Evolutionary conservation across 768 basidiomycete species (phyloP).

Genomic region (Podaxis sp.): DNA sequence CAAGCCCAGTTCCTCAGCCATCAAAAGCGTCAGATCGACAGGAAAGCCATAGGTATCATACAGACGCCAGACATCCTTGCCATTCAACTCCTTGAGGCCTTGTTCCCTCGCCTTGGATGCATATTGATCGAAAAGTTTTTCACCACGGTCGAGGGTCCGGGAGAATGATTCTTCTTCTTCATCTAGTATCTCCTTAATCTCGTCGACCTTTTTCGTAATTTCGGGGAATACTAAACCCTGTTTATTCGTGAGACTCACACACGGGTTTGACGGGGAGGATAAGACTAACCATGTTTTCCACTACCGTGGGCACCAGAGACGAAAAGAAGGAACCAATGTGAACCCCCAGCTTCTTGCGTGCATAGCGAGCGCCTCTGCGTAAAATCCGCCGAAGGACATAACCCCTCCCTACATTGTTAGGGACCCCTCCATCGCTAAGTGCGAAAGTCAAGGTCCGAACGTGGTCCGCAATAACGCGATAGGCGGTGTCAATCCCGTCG

Average conservation of each 20-base stretch:
- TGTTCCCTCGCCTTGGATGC: slow-evolving; percentile 60
- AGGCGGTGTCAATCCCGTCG: slow-evolving; percentile 96
- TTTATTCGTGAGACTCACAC: not conserved
- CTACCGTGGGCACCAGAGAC: slow-evolving; percentile 81
- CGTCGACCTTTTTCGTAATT: slow-evolving; percentile 73
- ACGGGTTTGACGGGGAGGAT: not conserved
- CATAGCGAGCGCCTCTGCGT: slow-evolving; percentile 91
- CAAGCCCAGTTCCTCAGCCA: slow-evolving; percentile 92
- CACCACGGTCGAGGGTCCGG: slow-evolving; percentile 94
- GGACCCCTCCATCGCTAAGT: slow-evolving; percentile 93
- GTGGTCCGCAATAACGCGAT: slow-evolving; percentile 96
- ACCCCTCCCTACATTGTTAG: slow-evolving; percentile 93
- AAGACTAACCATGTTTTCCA: slow-evolving; percentile 78
- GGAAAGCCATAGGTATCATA: slow-evolving; percentile 99
- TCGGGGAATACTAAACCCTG: slow-evolving; percentile 92
- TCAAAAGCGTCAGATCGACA: slow-evolving; percentile 90
- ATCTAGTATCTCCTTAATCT: slow-evolving; percentile 91
- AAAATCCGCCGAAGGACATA: slow-evolving; percentile 96
- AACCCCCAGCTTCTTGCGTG: slow-evolving; percentile 90
- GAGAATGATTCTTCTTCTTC: slow-evolving; percentile 98
- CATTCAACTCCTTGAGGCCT: slow-evolving; percentile 64
- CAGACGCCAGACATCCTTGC: slow-evolving; percentile 93
- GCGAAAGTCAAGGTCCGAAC: slow-evolving; percentile 94
- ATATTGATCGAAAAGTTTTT: slow-evolving; percentile 92
- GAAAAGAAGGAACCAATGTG: slow-evolving; percentile 95